Evolutionary conservation across 352 stramenopile species (phyloP), one percentile per base, ranked within the genome.

Genomic region (Elongisporangium undulatum): DNA sequence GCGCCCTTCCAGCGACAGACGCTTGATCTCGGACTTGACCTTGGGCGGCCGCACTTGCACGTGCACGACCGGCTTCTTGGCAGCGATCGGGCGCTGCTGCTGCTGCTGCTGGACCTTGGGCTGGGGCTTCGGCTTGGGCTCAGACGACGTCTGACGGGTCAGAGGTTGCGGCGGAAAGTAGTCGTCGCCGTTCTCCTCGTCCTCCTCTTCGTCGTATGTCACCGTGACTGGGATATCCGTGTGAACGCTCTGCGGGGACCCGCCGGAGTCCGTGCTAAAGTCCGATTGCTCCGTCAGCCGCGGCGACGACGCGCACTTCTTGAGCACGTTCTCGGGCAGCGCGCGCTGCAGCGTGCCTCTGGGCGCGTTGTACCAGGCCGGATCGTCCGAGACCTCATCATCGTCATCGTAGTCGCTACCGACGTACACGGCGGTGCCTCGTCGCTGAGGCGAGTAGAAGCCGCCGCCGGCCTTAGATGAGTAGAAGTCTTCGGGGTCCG

Each of bases 301-400:
- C 34, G 34, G 34, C 39, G 74, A 79, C 26, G 59, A 62, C 45
- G 78, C 68, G 23, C 67, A 19, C 64, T 92, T 89, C 68, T 87
- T 85, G 56, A 92, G 72, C 49, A 92, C 58, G 34, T 62, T 82
- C 26, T 75, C 52, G 16, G 80, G 73, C 41, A 90, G 58, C 12
- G 78, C 66, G 0, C 74, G 70, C 69, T 90, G 78, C 49, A 92
- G 65, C 26, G 72, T 86, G 50, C 69, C 76, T 24, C 74, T 74
- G 23, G 79, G 79, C 12, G 76, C 82, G 50, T 74, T 77, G 78
- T 89, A 89, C 82, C 82, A 91, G 24, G 73, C 67, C 16, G 79
- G 79, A 55, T 89, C 77, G 59, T 89, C 80, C 58, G 74, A 87
- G 48, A 80, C 74, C 49, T 89, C 80, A 58, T 92, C 78, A 48